A percentile compares a stretch with the other conserved stretches of the same genome.
Conservation (phyloP, 2,329 filamentous ascomycete genomes). For the Pezizomycotina sp. region DNA sequence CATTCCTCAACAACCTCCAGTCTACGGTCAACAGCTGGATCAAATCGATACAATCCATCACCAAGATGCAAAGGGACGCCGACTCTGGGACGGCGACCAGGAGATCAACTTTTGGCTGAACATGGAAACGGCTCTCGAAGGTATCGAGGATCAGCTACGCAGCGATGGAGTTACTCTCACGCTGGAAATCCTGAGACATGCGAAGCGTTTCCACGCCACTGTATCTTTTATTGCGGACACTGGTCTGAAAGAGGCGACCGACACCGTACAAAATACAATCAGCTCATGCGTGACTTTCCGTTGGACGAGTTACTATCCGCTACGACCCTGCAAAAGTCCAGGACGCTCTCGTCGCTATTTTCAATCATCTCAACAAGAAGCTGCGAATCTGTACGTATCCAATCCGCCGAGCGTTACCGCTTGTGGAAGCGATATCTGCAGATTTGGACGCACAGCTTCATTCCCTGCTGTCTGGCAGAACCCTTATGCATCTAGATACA, state of each 20-base stretch:
- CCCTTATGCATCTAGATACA: slow-evolving; percentile 81
- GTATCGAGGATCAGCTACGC: slow-evolving; percentile 73
- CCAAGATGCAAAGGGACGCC: slow-evolving; percentile 79
- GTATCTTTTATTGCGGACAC: slow-evolving; percentile 95
- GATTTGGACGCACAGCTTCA: slow-evolving; percentile 81
- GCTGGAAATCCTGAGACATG: slow-evolving; percentile 85
- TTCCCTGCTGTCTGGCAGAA: slow-evolving; percentile 64
- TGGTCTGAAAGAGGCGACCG: slow-evolving; percentile 84
- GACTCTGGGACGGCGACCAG: slow-evolving; percentile 68
- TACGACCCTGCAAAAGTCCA: slow-evolving; percentile 76
- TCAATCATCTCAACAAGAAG: slow-evolving; percentile 93
- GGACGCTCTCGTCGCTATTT: slow-evolving; percentile 78
- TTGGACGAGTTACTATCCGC: slow-evolving; percentile 87
- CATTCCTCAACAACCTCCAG: slow-evolving; percentile 84
- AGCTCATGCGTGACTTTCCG: slow-evolving; percentile 95
- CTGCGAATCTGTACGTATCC: slow-evolving; percentile 91
- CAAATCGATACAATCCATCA: slow-evolving; percentile 92
- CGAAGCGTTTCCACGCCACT: slow-evolving; percentile 93
- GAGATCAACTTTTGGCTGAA: slow-evolving; percentile 99
- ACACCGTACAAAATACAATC: slow-evolving; percentile 97
- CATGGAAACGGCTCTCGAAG: slow-evolving; percentile 85
- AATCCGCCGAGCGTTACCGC: slow-evolving; percentile 69
- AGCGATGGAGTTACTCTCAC: slow-evolving; percentile 82
- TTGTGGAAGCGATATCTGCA: slow-evolving; percentile 93
- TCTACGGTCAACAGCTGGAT: slow-evolving; percentile 95